Evolutionary conservation across 2,329 filamentous ascomycete species (phyloP).

Genomic region (Colletotrichum siamense): DNA sequence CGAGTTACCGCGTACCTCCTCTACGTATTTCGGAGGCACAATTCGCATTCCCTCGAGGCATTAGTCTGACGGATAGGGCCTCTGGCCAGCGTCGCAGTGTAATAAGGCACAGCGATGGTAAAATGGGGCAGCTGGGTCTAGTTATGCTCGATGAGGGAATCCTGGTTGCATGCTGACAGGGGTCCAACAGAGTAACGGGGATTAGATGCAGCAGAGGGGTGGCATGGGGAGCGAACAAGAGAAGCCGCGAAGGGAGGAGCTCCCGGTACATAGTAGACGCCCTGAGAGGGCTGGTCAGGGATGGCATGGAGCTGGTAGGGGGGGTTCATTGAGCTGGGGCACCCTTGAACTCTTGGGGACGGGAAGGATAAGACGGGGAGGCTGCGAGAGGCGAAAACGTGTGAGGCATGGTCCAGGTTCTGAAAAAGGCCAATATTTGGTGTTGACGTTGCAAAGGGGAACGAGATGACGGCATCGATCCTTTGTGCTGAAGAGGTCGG

Average conservation of each 20-base stretch:
- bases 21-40: slow-evolving; percentile 11
- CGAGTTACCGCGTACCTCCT: neutral
- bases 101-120: slow-evolving; percentile 22
- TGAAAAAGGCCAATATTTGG: neutral
- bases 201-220: slow-evolving; percentile 8
- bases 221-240: slow-evolving; percentile 4
- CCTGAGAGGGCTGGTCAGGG: slow-evolving; percentile 14
- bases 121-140: slow-evolving; percentile 14
- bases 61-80: slow-evolving; percentile 20
- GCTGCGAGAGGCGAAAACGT: slow-evolving; percentile 20
- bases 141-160: slow-evolving; percentile 21
- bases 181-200: slow-evolving; percentile 1
- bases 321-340: neutral
- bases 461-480: slow-evolving; percentile 6
- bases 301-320: neutral
- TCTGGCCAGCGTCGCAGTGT: slow-evolving; percentile 9
- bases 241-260: slow-evolving; percentile 11
- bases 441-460: neutral
- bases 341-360: slow-evolving; percentile 16
- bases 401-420: slow-evolving; percentile 20
- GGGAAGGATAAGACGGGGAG: slow-evolving; percentile 24
- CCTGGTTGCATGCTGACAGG: slow-evolving; percentile 17
- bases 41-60: slow-evolving; percentile 8
- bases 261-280: neutral
- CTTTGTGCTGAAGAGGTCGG: neutral